A percentile compares a stretch with the other conserved stretches of the same genome.
Evolutionary conservation across 2,329 filamentous ascomycete genomes (phyloP).

Genomic region (Clarireedia paspali): DNA sequence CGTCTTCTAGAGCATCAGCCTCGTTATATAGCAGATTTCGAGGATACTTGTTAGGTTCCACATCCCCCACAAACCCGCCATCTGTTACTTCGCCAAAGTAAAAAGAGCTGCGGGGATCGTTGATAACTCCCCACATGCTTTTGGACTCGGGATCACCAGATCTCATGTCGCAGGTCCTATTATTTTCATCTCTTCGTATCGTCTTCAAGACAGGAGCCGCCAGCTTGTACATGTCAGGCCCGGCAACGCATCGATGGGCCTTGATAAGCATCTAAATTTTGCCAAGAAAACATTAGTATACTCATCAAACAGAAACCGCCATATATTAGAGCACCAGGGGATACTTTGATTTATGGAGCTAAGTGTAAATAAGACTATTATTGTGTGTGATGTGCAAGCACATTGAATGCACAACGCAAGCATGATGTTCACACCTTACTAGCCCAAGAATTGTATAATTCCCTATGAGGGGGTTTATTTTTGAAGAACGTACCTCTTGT

Average conservation of each 20-base stretch:
- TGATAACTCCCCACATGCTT: constrained; percentile 1
- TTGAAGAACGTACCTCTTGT: constrained; percentile 22
- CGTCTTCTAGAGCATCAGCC: constrained; percentile 34
- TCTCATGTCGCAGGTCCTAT: neutral
- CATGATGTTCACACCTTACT: no score
- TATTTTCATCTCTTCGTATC: constrained; percentile 29
- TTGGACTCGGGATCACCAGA: neutral
- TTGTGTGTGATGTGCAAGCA: no score
- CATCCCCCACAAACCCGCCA: neutral
- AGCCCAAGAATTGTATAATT: no score
- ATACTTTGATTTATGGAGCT: neutral
- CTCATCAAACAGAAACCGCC: no score
- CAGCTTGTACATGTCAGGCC: constrained; percentile 29
- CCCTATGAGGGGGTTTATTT: no score
- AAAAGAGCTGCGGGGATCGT: neutral
- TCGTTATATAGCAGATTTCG: constrained; percentile 32
- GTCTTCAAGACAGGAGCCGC: constrained; percentile 32
- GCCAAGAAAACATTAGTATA: neutral
- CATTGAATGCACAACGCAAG: no score
- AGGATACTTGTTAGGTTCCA: neutral
- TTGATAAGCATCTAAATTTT: constrained; percentile 30
- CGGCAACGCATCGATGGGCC: constrained; percentile 28
- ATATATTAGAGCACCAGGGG: no score
- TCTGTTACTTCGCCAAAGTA: neutral
- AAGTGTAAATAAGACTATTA: no score